Evolutionary conservation across 2,329 filamentous ascomycete species (phyloP), one percentile per base, ranked within the genome.

Genomic region (Lojkania enalia): DNA sequence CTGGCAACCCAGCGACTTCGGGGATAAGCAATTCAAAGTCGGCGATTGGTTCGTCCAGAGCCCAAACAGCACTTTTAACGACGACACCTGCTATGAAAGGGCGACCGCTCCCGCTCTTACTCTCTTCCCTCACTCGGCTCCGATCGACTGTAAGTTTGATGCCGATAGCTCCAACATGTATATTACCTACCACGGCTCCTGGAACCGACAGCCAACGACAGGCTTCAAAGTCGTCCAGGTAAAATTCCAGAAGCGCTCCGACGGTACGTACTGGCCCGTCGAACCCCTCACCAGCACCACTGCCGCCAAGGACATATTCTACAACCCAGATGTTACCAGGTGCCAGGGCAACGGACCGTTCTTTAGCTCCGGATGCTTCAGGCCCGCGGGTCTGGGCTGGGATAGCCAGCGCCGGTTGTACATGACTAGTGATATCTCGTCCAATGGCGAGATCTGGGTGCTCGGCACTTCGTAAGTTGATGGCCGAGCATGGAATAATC

Each of bases 151-250:
- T 61, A 81, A 82, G 48, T 90, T 90, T 70, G 74, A 79, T 52
- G 57, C 73, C 27, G 80, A 78, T 29, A 77, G 74, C 15, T 74
- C 72, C 2, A 71, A 73, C 9, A 84, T 84, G 3, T 89, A 80
- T 63, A 71, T 90, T 20, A 76, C 81, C 0, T 88, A 88, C 69
- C 86, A 88, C 63, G 86, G 86, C 7, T 84, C 79, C 63, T 88
- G 86, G 83, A 71, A 80, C 56, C 66, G 76, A n/a, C 55, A 63
- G 7, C 58, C 67, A 2, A 76, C 76, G 12, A 70, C 71, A 1
- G 77, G 77, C 2, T 80, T 79, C 63, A 77, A 77, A 54, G 51
- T 80, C 33, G 72, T 72, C 7, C 61, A 71, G 2, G 68, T 80
- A 9, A 57, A 64, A 3, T 78, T 79, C 27, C 58, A 62, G 21